Percentiles rank a stretch among this genome's conserved stretches.
These are phyloP conservation scores for Jaapia argillacea DNA, from an alignment of 768 basidiomycete species.

Conservation along the genomic window DNA sequence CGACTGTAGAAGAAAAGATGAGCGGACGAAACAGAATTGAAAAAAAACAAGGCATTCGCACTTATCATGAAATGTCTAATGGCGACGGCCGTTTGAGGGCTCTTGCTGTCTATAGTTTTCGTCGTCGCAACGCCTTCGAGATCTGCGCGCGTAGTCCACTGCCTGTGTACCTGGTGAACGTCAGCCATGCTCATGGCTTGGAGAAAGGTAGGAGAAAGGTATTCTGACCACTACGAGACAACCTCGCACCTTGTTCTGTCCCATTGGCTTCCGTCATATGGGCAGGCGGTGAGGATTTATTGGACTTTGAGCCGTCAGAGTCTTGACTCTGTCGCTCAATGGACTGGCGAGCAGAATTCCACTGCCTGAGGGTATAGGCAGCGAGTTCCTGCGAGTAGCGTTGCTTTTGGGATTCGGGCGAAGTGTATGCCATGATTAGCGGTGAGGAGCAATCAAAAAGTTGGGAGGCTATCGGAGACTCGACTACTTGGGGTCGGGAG, in stretches of 20 bases:
- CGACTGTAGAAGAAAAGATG: neutral
- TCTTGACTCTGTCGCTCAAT: slow-evolving; percentile 11
- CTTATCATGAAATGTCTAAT: too few relatives aligned
- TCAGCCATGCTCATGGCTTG: slow-evolving; percentile 4
- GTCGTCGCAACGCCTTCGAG: slow-evolving; percentile 9
- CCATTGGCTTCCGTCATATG: neutral
- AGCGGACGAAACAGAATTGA: too few relatives aligned
- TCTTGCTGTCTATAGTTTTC: slow-evolving; percentile 6
- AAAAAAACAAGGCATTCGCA: too few relatives aligned
- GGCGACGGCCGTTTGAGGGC: slow-evolving; percentile 6
- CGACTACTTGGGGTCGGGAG: too few relatives aligned
- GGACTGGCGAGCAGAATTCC: slow-evolving; percentile 19
- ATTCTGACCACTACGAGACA: neutral
- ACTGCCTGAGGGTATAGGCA: slow-evolving; percentile 28
- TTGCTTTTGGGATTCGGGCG: slow-evolving; percentile 18
- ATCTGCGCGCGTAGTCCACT: slow-evolving; percentile 16
- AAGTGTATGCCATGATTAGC: slow-evolving; percentile 7
- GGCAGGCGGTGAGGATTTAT: neutral
- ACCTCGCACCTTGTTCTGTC: neutral
- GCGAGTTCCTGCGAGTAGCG: slow-evolving; percentile 27
- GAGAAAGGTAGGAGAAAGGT: neutral
- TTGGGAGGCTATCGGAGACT: too few relatives aligned
- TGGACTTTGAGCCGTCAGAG: slow-evolving; percentile 2
- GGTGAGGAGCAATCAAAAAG: neutral
- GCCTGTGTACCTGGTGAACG: slow-evolving; percentile 14